phyloP scores from a whole-genome alignment of 768 basidiomycete species.

The Cytidiella melzeri region DNA sequence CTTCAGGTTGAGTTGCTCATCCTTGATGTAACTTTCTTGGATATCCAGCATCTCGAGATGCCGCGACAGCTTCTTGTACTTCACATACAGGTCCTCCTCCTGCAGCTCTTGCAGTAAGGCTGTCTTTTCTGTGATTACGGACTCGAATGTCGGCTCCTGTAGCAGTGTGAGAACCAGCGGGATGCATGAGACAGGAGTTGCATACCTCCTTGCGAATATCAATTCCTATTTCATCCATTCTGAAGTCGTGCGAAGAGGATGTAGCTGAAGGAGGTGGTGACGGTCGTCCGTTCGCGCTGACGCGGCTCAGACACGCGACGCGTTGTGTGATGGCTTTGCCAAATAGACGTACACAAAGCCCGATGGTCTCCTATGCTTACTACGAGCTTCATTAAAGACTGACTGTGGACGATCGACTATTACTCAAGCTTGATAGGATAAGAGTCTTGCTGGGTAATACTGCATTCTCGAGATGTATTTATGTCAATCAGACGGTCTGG shows the following conservation, averaged over 20 bases:
- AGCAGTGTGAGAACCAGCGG: not conserved
- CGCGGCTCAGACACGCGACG: too few relatives aligned
- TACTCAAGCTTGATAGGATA: too few relatives aligned
- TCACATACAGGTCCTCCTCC: constrained; percentile 89
- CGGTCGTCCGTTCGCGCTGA: constrained; percentile 18
- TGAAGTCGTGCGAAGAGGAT: constrained; percentile 14
- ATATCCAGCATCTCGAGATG: constrained; percentile 95
- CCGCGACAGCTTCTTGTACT: constrained; percentile 93
- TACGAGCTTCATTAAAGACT: too few relatives aligned
- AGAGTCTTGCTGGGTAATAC: too few relatives aligned
- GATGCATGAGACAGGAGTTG: constrained; percentile 6
- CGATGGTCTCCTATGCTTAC: too few relatives aligned
- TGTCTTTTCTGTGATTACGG: constrained; percentile 84
- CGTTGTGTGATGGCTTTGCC: too few relatives aligned
- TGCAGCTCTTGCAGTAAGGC: constrained; percentile 83
- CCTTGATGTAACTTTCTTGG: constrained; percentile 96
- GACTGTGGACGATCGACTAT: too few relatives aligned
- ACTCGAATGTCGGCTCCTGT: constrained; percentile 87
- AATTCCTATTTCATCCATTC: constrained; percentile 89
- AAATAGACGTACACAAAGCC: too few relatives aligned
- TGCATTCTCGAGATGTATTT: too few relatives aligned
- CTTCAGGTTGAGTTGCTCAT: constrained; percentile 96
- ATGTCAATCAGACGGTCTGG: too few relatives aligned
- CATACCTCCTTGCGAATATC: constrained; percentile 75
- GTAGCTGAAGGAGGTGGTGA: constrained; percentile 1